Percentiles rank a stretch among this genome's conserved stretches.
phyloP scores from a whole-genome alignment of 2,329 filamentous ascomycete genomes.

The Paracorniculantispora psalliotae region DNA sequence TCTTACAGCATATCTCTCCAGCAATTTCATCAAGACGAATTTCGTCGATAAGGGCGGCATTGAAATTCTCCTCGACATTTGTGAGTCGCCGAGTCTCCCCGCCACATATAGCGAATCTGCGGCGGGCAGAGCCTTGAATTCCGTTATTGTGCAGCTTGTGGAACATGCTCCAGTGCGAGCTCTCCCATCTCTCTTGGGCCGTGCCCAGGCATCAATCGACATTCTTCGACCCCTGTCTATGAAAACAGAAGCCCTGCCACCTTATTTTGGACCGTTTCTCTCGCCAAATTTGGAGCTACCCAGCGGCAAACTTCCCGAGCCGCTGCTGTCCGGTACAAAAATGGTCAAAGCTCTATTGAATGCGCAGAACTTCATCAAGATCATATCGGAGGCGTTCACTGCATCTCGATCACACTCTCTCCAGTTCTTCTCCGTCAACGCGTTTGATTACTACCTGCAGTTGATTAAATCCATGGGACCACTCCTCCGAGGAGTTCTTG shows the following conservation, averaged over 20 bases:
- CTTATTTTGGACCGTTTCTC: slow-evolving; percentile 70
- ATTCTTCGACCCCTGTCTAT: slow-evolving; percentile 60
- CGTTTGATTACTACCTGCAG: slow-evolving; percentile 76
- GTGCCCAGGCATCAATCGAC: slow-evolving; percentile 65
- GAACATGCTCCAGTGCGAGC: slow-evolving; percentile 77
- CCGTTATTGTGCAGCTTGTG: slow-evolving; percentile 70
- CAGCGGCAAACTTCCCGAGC: slow-evolving; percentile 35
- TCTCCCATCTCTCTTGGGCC: slow-evolving; percentile 72
- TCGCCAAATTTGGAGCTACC: slow-evolving; percentile 33
- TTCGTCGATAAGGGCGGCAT: slow-evolving; percentile 78
- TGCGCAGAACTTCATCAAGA: slow-evolving; percentile 69
- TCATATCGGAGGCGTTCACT: slow-evolving; percentile 70
- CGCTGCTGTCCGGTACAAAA: slow-evolving; percentile 61
- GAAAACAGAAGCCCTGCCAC: slow-evolving; percentile 41
- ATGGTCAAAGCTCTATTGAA: slow-evolving; percentile 74
- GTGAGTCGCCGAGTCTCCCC: slow-evolving; percentile 74
- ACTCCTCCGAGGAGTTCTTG: slow-evolving; percentile 73
- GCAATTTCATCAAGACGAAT: slow-evolving; percentile 62
- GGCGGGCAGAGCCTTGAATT: slow-evolving; percentile 65
- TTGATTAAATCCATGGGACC: slow-evolving; percentile 71
- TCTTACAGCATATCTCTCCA: slow-evolving; percentile 67
- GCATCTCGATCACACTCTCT: slow-evolving; percentile 59
- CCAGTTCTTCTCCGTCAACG: slow-evolving; percentile 70
- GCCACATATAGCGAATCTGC: slow-evolving; percentile 54
- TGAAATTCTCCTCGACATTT: slow-evolving; percentile 78